These are phyloP conservation scores for Phytophthora nicotianae DNA, from an alignment of 352 stramenopile species.

Conservation along the genomic window DNA sequence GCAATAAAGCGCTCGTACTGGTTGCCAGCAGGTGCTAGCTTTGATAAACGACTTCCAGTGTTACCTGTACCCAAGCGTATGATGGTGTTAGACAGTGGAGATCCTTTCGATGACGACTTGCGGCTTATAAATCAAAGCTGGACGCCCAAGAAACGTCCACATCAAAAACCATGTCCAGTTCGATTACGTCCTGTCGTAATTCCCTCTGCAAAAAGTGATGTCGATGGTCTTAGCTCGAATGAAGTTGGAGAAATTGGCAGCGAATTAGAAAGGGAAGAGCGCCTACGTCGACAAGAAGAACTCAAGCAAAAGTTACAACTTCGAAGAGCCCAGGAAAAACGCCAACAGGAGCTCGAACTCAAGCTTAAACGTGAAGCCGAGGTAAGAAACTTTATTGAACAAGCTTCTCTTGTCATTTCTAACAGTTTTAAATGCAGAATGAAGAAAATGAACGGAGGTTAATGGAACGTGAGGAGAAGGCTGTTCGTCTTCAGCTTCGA, in stretches of 20 bases:
- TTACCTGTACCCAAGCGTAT: constrained; percentile 39
- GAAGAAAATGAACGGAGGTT: constrained; percentile 59
- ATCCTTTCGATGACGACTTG: constrained; percentile 17
- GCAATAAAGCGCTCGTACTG: constrained; percentile 73
- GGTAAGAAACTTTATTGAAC: constrained; percentile 21
- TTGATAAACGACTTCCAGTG: constrained; percentile 47
- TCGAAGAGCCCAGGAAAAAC: constrained; percentile 44
- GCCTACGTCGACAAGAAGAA: constrained; percentile 44
- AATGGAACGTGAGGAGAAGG: constrained; percentile 81
- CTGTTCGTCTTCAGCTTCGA: constrained; percentile 58
- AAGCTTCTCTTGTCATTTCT: constrained; percentile 11
- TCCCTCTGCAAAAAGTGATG: constrained; percentile 7
- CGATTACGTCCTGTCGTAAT: constrained; percentile 46
- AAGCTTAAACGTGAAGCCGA: constrained; percentile 40
- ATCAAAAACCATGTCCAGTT: constrained; percentile 50
- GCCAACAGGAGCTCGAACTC: constrained; percentile 41
- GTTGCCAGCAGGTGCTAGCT: constrained; percentile 60
- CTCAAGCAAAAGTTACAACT: constrained; percentile 52
- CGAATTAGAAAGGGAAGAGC: constrained; percentile 29
- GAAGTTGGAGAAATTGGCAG: constrained; percentile 7
- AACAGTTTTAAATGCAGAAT: constrained; percentile 31
- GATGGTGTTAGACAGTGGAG: constrained; percentile 19
- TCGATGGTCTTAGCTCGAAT: neutral
- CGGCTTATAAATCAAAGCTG: constrained; percentile 22
- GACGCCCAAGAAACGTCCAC: constrained; percentile 50